Conservation (phyloP, 176 grass and related monocot genomes). For the Eremochloa ophiuroides region DNA sequence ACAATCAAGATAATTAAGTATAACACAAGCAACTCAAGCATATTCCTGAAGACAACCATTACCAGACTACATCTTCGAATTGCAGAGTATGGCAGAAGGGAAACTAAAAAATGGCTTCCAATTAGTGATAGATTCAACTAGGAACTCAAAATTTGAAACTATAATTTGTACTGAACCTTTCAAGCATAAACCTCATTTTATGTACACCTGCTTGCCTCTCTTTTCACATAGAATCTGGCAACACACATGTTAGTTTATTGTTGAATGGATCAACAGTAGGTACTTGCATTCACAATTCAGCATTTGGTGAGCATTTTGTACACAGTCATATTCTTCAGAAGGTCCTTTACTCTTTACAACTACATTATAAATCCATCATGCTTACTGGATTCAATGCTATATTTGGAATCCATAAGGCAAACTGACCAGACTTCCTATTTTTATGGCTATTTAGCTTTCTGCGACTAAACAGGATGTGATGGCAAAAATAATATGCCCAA, state of each 20-base stretch:
- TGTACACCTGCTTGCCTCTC: neutral
- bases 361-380: neutral
- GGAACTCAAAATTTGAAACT: slow-evolving; percentile 4
- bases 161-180: neutral
- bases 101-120: neutral
- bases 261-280: neutral
- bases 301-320: neutral
- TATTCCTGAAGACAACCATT: slow-evolving; percentile 44
- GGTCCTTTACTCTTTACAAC: neutral
- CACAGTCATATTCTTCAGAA: neutral
- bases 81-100: neutral
- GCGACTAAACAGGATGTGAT: neutral
- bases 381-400: neutral
- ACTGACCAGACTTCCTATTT: neutral
- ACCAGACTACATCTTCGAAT: slow-evolving; percentile 55
- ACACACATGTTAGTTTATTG: neutral
- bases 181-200: slow-evolving; percentile 4
- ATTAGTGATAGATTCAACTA: slow-evolving; percentile 10
- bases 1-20: slow-evolving; percentile 24
- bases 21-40: slow-evolving; percentile 29
- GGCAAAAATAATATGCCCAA: neutral
- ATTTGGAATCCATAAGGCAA: neutral
- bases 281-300: neutral
- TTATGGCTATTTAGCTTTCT: neutral
- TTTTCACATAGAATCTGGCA: neutral